These are phyloP conservation scores for Aspergillus floridensis DNA, from an alignment of 2,329 filamentous ascomycete genomes.

Conservation along the genomic window DNA sequence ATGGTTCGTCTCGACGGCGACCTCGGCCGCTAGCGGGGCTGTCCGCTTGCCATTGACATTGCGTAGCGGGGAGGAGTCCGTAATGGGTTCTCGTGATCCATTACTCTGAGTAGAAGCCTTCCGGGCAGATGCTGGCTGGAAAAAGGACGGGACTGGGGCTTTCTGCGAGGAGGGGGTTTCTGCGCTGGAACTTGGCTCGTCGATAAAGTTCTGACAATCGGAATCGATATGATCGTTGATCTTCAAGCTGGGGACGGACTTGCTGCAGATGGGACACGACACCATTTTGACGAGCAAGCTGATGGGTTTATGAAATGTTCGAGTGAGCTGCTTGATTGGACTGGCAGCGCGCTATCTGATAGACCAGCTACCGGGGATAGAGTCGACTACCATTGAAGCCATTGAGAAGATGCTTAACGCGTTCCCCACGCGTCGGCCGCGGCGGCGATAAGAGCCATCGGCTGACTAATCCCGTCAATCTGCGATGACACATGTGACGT, in stretches of 20 bases:
- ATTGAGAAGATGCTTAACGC: background rate
- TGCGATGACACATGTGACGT: no score
- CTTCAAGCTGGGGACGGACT: slow-evolving; percentile 50
- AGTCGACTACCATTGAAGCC: background rate
- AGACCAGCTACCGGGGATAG: slow-evolving; percentile 1
- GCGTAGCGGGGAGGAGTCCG: slow-evolving; percentile 26
- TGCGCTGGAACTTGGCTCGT: slow-evolving; percentile 49
- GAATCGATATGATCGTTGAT: slow-evolving; percentile 95
- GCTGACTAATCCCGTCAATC: background rate
- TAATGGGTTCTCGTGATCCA: slow-evolving; percentile 22
- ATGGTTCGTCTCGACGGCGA: slow-evolving; percentile 21
- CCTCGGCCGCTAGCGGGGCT: slow-evolving; percentile 25
- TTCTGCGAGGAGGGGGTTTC: slow-evolving; percentile 36
- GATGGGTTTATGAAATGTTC: background rate
- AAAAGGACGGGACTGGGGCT: slow-evolving; percentile 52
- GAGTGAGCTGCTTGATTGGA: background rate
- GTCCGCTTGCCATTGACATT: slow-evolving; percentile 34
- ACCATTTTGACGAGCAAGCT: slow-evolving; percentile 48
- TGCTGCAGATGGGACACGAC: slow-evolving; percentile 77
- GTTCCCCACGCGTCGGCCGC: background rate
- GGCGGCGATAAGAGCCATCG: background rate
- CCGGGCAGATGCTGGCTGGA: slow-evolving; percentile 51
- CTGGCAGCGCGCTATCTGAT: slow-evolving; percentile 2
- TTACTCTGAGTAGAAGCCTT: slow-evolving; percentile 37
- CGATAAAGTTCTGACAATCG: slow-evolving; percentile 66